Conservation (phyloP, 805 yeast genomes). For the Saccharomycopsis babjevae region DNA sequence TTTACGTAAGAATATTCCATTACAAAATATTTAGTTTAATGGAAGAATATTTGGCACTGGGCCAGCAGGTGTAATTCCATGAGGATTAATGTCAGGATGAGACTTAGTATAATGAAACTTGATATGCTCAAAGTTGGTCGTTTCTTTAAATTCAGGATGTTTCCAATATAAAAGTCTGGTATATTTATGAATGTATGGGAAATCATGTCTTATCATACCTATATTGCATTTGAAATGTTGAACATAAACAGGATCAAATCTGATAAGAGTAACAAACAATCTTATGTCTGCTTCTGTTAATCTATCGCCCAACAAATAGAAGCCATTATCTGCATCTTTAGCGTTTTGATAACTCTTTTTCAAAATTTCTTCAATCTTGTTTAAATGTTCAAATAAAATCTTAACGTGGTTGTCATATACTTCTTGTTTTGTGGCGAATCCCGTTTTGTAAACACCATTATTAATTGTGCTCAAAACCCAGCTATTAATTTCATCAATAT, state of each 20-base stretch:
- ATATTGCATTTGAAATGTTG: slow-evolving; percentile 94
- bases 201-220: slow-evolving; percentile 67
- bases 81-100: slow-evolving; percentile 71
- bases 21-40: neutral
- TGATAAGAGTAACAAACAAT: slow-evolving; percentile 73
- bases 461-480: slow-evolving; percentile 82
- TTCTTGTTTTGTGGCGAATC: slow-evolving; percentile 78
- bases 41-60: slow-evolving; percentile 71
- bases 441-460: slow-evolving; percentile 89
- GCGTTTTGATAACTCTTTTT: slow-evolving; percentile 30
- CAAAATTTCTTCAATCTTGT: slow-evolving; percentile 56
- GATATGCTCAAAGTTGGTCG: slow-evolving; percentile 85
- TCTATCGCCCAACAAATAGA: slow-evolving; percentile 48
- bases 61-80: slow-evolving; percentile 77
- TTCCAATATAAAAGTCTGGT: slow-evolving; percentile 76
- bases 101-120: slow-evolving; percentile 85
- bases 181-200: slow-evolving; percentile 75
- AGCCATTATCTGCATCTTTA: slow-evolving; percentile 19
- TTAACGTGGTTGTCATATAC: slow-evolving; percentile 63
- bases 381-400: slow-evolving; percentile 55
- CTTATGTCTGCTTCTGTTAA: slow-evolving; percentile 89
- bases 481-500: slow-evolving; percentile 68
- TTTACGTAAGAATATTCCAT: neutral
- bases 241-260: slow-evolving; percentile 89
- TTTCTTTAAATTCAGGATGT: slow-evolving; percentile 56